A percentile compares a stretch with the other conserved stretches of the same genome.
Evolutionary conservation across 768 basidiomycete genomes (phyloP).

Genomic region (Chlorophyllum brunneum): DNA sequence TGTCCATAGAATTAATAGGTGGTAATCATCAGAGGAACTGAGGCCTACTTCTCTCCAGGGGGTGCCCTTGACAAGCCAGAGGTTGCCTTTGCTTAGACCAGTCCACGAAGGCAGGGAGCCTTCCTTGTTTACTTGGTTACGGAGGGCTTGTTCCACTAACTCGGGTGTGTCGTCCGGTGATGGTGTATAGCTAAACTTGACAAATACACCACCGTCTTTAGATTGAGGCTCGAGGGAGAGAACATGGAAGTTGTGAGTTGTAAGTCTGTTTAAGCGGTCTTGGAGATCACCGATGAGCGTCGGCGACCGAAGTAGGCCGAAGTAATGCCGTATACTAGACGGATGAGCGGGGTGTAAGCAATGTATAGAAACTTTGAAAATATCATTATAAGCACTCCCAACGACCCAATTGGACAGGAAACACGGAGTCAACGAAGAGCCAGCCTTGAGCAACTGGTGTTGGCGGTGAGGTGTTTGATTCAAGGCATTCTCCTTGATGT

Average conservation of each 20-base stretch:
- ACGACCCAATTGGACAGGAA: constrained; percentile 64
- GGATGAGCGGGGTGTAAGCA: constrained; percentile 7
- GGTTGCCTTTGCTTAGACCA: constrained; percentile 43
- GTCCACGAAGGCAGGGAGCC: constrained; percentile 65
- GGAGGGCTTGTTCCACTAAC: constrained; percentile 47
- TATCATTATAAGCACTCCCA: constrained; percentile 59
- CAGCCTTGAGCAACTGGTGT: constrained; percentile 35
- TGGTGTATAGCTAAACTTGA: constrained; percentile 57
- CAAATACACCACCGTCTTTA: constrained; percentile 88
- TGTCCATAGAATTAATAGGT: constrained; percentile 23
- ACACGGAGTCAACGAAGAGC: constrained; percentile 75
- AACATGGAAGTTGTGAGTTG: constrained; percentile 56
- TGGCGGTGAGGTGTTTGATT: not conserved
- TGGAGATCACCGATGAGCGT: constrained; percentile 46
- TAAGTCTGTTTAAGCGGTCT: constrained; percentile 46
- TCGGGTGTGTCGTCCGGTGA: constrained; percentile 19
- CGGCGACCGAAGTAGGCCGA: constrained; percentile 59
- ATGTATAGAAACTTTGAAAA: constrained; percentile 8
- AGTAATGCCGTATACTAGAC: constrained; percentile 58
- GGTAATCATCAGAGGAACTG: not conserved
- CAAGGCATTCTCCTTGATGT: not conserved
- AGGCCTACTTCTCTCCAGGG: constrained; percentile 76
- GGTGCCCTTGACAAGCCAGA: constrained; percentile 73
- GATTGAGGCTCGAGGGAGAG: constrained; percentile 56
- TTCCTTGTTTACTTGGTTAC: constrained; percentile 36